Percentiles rank a stretch among this genome's conserved stretches.
Conservation (phyloP, 352 stramenopile genomes). For the Globisporangium spiculum region DNA sequence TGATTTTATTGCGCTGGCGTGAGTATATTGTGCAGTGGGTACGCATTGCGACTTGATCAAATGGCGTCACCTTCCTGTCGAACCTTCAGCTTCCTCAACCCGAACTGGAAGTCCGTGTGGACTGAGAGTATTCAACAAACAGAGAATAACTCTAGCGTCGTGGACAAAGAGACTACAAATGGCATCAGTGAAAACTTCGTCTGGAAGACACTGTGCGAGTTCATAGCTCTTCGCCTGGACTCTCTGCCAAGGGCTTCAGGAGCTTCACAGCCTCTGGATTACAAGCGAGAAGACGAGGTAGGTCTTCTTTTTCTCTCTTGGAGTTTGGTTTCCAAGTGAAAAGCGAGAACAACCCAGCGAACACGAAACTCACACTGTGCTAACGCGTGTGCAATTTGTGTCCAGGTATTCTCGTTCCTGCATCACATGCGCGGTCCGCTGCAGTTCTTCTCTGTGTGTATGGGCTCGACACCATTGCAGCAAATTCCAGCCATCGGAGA, state of each 20-base stretch:
- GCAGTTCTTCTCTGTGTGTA: constrained; percentile 30
- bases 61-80: constrained; percentile 29
- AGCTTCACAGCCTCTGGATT: constrained; percentile 20
- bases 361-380: neutral
- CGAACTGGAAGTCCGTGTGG: constrained; percentile 19
- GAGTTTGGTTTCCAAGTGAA: neutral
- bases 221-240: constrained; percentile 24
- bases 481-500: constrained; percentile 25
- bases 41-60: constrained; percentile 26
- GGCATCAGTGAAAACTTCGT: constrained; percentile 15
- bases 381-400: neutral
- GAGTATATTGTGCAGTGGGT: constrained; percentile 21
- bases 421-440: constrained; percentile 32
- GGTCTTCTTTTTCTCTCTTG: neutral
- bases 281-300: constrained; percentile 46
- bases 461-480: constrained; percentile 20
- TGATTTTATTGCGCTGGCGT: neutral
- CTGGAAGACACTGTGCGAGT: constrained; percentile 30
- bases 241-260: neutral
- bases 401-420: constrained; percentile 29
- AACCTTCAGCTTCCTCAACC: constrained; percentile 31
- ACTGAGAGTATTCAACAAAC: neutral
- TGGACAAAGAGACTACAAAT: neutral
- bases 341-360: too few relatives aligned
- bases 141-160: neutral